Evolutionary conservation across 2,329 filamentous ascomycete species (phyloP).

Genomic region (Coniosporium tulheliwenetii): DNA sequence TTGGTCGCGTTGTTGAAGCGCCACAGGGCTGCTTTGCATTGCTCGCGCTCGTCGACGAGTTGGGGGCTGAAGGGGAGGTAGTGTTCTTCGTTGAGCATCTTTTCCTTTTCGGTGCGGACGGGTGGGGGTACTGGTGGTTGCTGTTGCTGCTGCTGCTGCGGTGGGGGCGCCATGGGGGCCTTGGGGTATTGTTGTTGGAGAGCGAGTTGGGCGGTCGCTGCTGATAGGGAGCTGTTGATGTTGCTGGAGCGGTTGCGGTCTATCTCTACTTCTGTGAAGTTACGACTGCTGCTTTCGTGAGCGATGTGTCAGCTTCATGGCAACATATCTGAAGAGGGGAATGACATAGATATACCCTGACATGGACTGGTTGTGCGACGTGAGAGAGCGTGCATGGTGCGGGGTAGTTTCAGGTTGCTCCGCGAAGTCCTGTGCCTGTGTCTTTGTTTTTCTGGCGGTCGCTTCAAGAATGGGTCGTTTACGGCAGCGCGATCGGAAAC

Average conservation of each 20-base stretch:
- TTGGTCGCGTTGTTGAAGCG: conserved; percentile 76
- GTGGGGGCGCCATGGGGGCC: conserved; percentile 26
- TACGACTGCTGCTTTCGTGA: background rate
- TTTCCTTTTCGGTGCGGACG: conserved; percentile 57
- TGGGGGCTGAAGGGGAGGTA: conserved; percentile 68
- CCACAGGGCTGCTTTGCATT: conserved; percentile 68
- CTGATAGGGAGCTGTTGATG: conserved; percentile 14
- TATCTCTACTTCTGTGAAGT: conserved; percentile 3
- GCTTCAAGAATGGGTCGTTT: no score
- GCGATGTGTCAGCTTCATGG: background rate
- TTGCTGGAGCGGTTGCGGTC: no score
- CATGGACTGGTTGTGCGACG: background rate
- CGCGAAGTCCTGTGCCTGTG: no score
- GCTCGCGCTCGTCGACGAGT: conserved; percentile 68
- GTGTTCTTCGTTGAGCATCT: conserved; percentile 70
- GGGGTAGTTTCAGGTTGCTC: no score
- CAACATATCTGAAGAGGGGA: background rate
- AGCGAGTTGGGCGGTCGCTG: conserved; percentile 41
- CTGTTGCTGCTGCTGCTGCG: background rate
- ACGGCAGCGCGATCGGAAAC: no score
- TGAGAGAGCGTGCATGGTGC: background rate
- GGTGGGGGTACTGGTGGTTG: conserved; percentile 8
- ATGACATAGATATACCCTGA: background rate
- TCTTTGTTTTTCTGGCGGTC: no score
- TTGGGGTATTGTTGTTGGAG: conserved; percentile 28